Base-by-base conservation (phyloP, 148 eudicot species). In the Gaultheria prostrata region DNA sequence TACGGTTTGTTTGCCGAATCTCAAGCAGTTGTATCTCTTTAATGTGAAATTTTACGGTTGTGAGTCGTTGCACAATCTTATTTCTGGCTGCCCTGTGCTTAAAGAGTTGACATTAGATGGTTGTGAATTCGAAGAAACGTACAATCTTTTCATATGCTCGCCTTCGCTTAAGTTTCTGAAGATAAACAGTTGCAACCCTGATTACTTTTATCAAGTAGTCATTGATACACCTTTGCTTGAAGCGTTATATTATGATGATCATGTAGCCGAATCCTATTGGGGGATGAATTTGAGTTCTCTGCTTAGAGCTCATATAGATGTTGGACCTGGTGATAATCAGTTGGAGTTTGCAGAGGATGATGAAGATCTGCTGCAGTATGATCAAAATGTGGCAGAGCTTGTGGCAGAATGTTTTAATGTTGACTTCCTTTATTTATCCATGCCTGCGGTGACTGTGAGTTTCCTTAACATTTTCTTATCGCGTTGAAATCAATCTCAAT, bases 81-180 rank as follows among this genome's bases (percentile, higher is more conserved):
- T 78, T 33, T 24, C 20, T 17, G 67, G 81, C 5, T 78, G 81
- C 81, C 81, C 81, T 54, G 67, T 78, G 20, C 65, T 78, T 2
- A 65, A 53, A 54, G n/a, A 13, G 3, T 78, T 78, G 46, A 53
- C 26, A 14, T 12, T 78, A 12, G 46, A 78, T 10, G 28, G 45
- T 56, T 28, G 43, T 54, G 39, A 51, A 14, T 51, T 32, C 9
- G 24, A 43, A 1, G 81, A 53, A 15, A 78, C 30, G 1, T 43
- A 51, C 7, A 5, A 33, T 14, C 48, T 78, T 78, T 6, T 6
- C 10, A 56, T 51, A 9, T 54, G 28, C 9, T 28, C 46, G 6
- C 13, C 1, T 30, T 53, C 81, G 1, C 43, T 78, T 53, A 33
- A 20, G 46, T 1, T 14, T 26, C 33, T 78, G 67, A 1, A 6